Evolutionary conservation across 2,329 filamentous ascomycete genomes (phyloP), one percentile per base, ranked within the genome.

Genomic region (Aspergillus sojae): DNA sequence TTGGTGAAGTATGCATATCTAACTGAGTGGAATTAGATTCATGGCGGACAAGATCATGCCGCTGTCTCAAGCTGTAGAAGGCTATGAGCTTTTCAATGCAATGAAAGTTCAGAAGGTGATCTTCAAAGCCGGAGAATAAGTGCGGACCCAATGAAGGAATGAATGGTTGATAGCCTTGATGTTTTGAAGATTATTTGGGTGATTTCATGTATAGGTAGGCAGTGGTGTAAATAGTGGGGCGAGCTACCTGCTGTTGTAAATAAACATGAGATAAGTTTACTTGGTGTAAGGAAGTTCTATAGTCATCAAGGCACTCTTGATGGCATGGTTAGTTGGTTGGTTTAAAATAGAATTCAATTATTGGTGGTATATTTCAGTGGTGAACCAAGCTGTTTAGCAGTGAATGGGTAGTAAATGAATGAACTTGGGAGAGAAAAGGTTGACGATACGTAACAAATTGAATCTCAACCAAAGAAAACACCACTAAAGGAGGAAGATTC

Each of bases 21-120:
- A 68, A 73, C 61, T n/a, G 48, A 14, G 9, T 34, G 48, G 34
- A 45, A 62, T 32, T 68, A 91, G 90, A 62, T 93, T 93, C 79
- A 91, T 93, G 89, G 88, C 89, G 56, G 88, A 92, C 65, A 88
- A 90, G 69, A 85, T 91, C 68, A 91, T 92, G 88, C 89, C 89
- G 2, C 80, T 92, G 46, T 83, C 83, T 5, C 81, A 89, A 59
- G 90, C 89, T 0, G 84, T 86, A 3, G 84, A 90, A 72, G 90
- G 87, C 48, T 93, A 92, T 72, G 85, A 89, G 10, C 78, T 91
- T 30, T 93, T 92, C 72, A 87, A 92, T 73, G 84, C 88, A 66
- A 90, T 89, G 85, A 86, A 89, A 77, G 89, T 85, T 23, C 89
- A 92, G 70, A 92, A 93, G 80, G 88, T 93, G 16, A 84, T 92